These are phyloP conservation scores for Coemansia sp. DNA, from an alignment of 192 early-diverging fungal species.

Conservation along the genomic window DNA sequence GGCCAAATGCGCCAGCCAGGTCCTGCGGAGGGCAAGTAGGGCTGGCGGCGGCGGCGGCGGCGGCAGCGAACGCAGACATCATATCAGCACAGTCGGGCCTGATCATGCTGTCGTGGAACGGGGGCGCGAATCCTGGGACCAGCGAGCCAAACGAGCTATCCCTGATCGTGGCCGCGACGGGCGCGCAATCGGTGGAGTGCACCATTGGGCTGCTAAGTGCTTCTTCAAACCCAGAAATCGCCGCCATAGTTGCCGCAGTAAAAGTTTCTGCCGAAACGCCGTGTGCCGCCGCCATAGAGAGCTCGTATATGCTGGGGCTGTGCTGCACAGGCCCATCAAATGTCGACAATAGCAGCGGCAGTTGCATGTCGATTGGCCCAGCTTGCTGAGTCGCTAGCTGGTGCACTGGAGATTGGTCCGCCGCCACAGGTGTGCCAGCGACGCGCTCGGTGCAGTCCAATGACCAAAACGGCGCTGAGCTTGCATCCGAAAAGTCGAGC, in stretches of 20 bases:
- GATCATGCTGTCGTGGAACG: neutral
- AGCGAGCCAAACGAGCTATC: neutral
- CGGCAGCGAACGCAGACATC: slow-evolving; percentile 30
- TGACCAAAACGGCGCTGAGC: neutral
- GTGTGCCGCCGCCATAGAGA: neutral
- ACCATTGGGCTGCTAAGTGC: neutral
- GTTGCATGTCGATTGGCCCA: neutral
- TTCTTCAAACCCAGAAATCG: slow-evolving; percentile 19
- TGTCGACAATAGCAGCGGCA: neutral
- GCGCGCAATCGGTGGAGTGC: neutral
- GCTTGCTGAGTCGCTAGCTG: neutral
- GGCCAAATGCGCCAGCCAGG: neutral
- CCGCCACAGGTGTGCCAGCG: neutral
- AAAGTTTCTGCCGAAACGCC: slow-evolving; percentile 12
- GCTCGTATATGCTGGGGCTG: neutral
- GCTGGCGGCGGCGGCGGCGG: neutral
- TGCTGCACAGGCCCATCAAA: neutral
- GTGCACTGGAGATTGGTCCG: neutral
- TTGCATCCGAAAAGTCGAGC: slow-evolving; percentile 1
- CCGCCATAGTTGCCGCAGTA: slow-evolving; percentile 37
- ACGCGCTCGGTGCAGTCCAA: neutral
- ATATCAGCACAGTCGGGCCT: slow-evolving; percentile 1
- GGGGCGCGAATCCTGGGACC: slow-evolving; percentile 16
- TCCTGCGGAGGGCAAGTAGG: slow-evolving; percentile 1
- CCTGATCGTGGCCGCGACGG: neutral